Percentiles rank a stretch among this genome's conserved stretches.
phyloP scores from a whole-genome alignment of 345 rosid species.

The Eucalyptus decipiens region DNA sequence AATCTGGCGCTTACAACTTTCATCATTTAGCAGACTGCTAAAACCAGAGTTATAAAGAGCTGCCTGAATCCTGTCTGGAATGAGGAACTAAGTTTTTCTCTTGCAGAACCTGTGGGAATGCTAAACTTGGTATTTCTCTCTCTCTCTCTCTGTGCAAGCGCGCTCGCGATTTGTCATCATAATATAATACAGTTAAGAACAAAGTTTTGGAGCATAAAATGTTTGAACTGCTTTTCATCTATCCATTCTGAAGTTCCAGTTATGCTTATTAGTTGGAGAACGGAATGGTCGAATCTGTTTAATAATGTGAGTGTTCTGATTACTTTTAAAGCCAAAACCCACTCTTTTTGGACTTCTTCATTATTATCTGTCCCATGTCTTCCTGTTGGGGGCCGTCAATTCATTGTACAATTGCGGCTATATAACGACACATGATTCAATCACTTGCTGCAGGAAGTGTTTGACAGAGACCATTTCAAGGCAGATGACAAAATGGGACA shows the following conservation, averaged over 20 bases:
- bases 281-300: not conserved
- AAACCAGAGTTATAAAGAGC: constrained; percentile 86
- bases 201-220: not conserved
- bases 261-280: not conserved
- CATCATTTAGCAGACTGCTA: constrained; percentile 41
- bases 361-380: not conserved
- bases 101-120: constrained; percentile 57
- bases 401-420: not conserved
- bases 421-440: not conserved
- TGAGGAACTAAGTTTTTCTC: constrained; percentile 72
- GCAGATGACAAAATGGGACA: constrained; percentile 99
- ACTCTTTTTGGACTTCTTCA: not conserved
- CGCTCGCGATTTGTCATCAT: not conserved
- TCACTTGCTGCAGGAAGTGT: constrained; percentile 64
- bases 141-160: not conserved
- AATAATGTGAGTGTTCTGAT: not conserved
- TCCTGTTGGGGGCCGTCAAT: not conserved
- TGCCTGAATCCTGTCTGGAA: constrained; percentile 97
- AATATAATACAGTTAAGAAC: not conserved
- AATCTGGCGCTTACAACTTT: not conserved
- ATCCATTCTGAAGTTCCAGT: not conserved
- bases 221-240: not conserved
- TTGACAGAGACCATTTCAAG: constrained; percentile 92
- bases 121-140: constrained; percentile 36
- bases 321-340: not conserved